Evolutionary conservation across 257 asterid genomes (phyloP), one percentile per base, ranked within the genome.

Genomic region (Solanum etuberosum): DNA sequence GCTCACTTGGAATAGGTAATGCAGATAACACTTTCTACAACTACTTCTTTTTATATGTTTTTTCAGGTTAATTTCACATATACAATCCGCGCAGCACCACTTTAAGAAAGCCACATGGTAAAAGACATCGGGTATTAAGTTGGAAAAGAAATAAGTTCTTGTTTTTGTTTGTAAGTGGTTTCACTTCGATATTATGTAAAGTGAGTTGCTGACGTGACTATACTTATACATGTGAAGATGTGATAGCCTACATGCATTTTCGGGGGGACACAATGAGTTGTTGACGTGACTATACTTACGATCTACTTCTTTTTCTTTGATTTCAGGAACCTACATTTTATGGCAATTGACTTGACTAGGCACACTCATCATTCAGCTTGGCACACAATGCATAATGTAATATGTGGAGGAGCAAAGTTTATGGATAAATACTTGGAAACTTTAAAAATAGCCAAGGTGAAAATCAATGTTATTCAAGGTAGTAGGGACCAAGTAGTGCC

Each of bases 301-400:
- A 63, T 63, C 7, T 34, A 5, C 20, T 51, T 21, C 61, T 40
- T 72, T 57, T 32, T 35, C 54, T 71, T 51, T 78, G 42, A 54
- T 12, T 83, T n/a, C 87, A 94, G 98, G 91, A 93, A 93, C 76
- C 91, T 93, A 85, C 93, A 93, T 86, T 91, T 86, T 87, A 0
- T 20, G 37, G 27, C 90, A 10, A 76, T 25, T 12, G 97, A 96
- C 86, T 67, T 90, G 87, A 92, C 94, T 2, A 90, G 95, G 63
- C 99, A 95, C 83, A 96, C 99, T 25, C 99, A 96, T 88, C 96
- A 93, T 84, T 95, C 99, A 6, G 98, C 98, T 1, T 95, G 99
- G 99, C 98, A 96, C 72, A 89, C 95, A 15, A 94, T 95, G 98
- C 99, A 96, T 38, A 95, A 95, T 74, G 96, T 96, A 15, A 83